Percentiles rank a stretch among this genome's conserved stretches.
These are phyloP conservation scores for Phyllosticta capitalensis DNA, from an alignment of 2,329 filamentous ascomycete species.

Conservation along the genomic window DNA sequence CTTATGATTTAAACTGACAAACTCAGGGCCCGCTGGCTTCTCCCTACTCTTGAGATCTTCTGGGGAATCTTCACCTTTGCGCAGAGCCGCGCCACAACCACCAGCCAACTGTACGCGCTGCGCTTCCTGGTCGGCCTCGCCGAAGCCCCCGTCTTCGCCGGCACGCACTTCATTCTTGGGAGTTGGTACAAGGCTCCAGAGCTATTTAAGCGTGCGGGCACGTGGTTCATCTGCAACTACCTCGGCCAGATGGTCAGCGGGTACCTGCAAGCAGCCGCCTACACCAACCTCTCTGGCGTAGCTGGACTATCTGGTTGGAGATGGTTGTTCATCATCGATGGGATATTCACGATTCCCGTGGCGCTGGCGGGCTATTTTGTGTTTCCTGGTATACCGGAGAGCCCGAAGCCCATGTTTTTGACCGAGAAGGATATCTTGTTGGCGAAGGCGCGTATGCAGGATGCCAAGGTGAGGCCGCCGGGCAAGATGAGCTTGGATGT, in stretches of 20 bases:
- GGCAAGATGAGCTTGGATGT: slow-evolving; percentile 35
- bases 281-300: slow-evolving; percentile 42
- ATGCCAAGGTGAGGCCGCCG: slow-evolving; percentile 26
- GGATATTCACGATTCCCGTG: slow-evolving; percentile 47
- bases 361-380: slow-evolving; percentile 46
- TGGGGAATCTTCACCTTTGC: slow-evolving; percentile 34
- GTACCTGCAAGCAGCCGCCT: slow-evolving; percentile 46
- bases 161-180: slow-evolving; percentile 29
- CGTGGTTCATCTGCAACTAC: slow-evolving; percentile 45
- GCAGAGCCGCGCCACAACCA: slow-evolving; percentile 29
- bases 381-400: slow-evolving; percentile 43
- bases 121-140: slow-evolving; percentile 29
- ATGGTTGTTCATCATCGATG: slow-evolving; percentile 50
- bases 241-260: slow-evolving; percentile 50
- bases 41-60: slow-evolving; percentile 31
- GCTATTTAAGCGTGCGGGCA: slow-evolving; percentile 45
- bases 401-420: slow-evolving; percentile 42
- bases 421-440: slow-evolving; percentile 25
- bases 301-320: slow-evolving; percentile 41
- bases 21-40: slow-evolving; percentile 23
- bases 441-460: slow-evolving; percentile 21
- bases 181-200: slow-evolving; percentile 36
- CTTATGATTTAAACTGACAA: not conserved
- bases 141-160: slow-evolving; percentile 27
- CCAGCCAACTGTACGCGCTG: slow-evolving; percentile 31